Conservation (phyloP, 768 basidiomycete species). For the Lyophyllum semitale region DNA sequence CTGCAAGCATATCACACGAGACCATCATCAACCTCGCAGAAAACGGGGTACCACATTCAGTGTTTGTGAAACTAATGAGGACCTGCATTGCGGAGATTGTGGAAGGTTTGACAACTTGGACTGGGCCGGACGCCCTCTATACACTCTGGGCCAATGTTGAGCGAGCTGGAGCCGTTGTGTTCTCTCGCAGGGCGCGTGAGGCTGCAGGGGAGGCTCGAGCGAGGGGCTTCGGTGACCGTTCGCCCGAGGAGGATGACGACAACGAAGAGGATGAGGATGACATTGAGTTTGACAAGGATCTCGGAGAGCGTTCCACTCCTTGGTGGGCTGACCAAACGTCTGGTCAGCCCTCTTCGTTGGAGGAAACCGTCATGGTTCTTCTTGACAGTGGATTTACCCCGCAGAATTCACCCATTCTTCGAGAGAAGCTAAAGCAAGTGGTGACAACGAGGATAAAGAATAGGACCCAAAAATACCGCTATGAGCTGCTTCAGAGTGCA, state of each 20-base stretch:
- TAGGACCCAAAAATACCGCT: conserved; percentile 42
- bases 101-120: conserved; percentile 45
- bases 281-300: conserved; percentile 23
- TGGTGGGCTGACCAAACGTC: conserved; percentile 72
- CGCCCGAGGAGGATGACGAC: conserved; percentile 39
- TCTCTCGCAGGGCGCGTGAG: conserved; percentile 33
- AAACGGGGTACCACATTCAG: conserved; percentile 51
- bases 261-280: conserved; percentile 39
- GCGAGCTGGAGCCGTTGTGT: conserved; percentile 36
- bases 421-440: conserved; percentile 54
- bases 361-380: conserved; percentile 63
- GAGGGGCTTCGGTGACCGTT: conserved; percentile 41
- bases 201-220: conserved; percentile 41
- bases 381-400: conserved; percentile 65
- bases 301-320: conserved; percentile 48
- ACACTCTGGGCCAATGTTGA: conserved; percentile 42
- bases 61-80: conserved; percentile 42
- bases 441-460: conserved; percentile 45
- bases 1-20: conserved; percentile 53
- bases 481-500: conserved; percentile 58
- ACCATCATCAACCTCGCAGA: conserved; percentile 65
- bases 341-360: conserved; percentile 61
- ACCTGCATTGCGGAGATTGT: conserved; percentile 35
- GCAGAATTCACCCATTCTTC: conserved; percentile 44
- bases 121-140: conserved; percentile 39